Conservation (phyloP, 225 moss, liverwort and hornwort genomes). For the Asterella californica region DNA sequence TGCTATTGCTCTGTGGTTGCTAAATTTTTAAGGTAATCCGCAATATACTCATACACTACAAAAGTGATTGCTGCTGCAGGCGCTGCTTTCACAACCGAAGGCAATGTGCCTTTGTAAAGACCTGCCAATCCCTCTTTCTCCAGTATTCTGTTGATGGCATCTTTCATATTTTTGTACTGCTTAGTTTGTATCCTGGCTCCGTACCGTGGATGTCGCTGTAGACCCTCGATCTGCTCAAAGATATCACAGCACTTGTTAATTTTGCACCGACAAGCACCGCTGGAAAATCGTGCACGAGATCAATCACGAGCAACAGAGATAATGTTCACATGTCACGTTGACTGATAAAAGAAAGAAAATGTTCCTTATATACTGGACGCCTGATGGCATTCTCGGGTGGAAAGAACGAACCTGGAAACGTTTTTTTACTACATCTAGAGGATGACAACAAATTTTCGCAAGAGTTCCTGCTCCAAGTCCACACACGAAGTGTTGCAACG, state of each 20-base stretch:
- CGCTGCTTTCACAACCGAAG: conserved; percentile 84
- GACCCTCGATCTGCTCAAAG: conserved; percentile 64
- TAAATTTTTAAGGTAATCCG: conserved; percentile 13
- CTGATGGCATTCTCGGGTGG: neutral
- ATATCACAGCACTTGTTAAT: conserved; percentile 1
- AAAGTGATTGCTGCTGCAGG: conserved; percentile 79
- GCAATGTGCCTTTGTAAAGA: conserved; percentile 84
- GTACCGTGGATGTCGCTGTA: conserved; percentile 64
- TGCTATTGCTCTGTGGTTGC: conserved; percentile 1
- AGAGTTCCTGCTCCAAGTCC: conserved; percentile 80
- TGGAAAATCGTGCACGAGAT: neutral
- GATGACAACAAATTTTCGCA: conserved; percentile 82
- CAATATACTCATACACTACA: conserved; percentile 59
- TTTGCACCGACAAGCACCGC: neutral
- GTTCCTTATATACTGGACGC: neutral
- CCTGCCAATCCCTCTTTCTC: conserved; percentile 66
- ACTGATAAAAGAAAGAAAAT: neutral
- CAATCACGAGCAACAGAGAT: neutral
- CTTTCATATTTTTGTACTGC: conserved; percentile 59
- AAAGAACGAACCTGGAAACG: conserved; percentile 69
- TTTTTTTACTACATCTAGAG: conserved; percentile 86
- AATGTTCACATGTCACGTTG: neutral
- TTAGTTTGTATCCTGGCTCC: conserved; percentile 68
- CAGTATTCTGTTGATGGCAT: conserved; percentile 64
- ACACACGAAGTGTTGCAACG: conserved; percentile 50